Percentiles rank a stretch among this genome's conserved stretches.
Evolutionary conservation across 164 flowering plant species (phyloP).

Genomic region (Malania oleifera): DNA sequence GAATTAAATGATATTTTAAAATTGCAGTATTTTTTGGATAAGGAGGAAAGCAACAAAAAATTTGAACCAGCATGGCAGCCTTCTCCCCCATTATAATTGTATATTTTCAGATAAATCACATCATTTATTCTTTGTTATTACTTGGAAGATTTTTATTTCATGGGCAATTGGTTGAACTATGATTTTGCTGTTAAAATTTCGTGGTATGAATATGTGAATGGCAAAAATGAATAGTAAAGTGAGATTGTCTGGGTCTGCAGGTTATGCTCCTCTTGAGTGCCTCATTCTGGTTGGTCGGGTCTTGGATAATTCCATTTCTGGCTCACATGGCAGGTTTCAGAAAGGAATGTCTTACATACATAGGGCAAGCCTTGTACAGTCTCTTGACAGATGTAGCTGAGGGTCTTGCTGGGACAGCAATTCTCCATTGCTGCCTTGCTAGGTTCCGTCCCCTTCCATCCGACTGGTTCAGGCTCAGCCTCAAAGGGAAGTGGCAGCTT

Average conservation of each 20-base stretch:
- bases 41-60: too few relatives aligned
- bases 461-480: constrained; percentile 79
- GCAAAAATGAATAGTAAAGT: neutral
- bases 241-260: constrained; percentile 36
- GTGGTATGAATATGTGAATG: too few relatives aligned
- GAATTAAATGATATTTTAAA: neutral
- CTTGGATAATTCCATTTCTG: constrained; percentile 88
- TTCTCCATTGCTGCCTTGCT: constrained; percentile 82
- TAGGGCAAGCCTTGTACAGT: constrained; percentile 94
- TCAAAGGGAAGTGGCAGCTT: constrained; percentile 72
- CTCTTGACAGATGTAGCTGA: constrained; percentile 87
- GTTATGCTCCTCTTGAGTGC: constrained; percentile 92
- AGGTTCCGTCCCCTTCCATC: constrained; percentile 76
- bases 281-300: constrained; percentile 93
- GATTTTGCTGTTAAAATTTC: constrained; percentile 13
- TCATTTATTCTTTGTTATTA: neutral
- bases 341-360: constrained; percentile 69
- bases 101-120: neutral
- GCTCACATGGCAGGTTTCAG: constrained; percentile 78
- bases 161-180: neutral
- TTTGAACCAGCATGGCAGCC: neutral
- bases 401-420: constrained; percentile 87
- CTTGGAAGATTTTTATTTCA: constrained; percentile 1
- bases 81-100: neutral
- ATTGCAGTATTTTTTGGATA: neutral